phyloP scores from a whole-genome alignment of 805 yeast species.

The Sugiyamaella smithiae region DNA sequence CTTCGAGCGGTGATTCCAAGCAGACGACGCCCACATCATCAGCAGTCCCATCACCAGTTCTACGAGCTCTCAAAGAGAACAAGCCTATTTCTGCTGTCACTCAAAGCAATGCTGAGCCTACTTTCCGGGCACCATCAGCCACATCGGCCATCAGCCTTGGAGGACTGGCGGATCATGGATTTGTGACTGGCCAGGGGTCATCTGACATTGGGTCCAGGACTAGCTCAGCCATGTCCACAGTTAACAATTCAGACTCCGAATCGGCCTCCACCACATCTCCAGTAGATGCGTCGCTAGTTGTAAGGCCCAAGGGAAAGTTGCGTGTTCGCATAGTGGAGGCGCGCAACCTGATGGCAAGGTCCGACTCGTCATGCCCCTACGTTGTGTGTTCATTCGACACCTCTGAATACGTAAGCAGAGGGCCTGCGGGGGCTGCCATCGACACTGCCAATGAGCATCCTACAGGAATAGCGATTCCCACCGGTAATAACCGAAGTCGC shows the following conservation, averaged over 20 bases:
- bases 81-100: constrained; percentile 14
- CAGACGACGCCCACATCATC: constrained; percentile 4
- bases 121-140: constrained; percentile 2
- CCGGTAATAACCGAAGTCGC: constrained; percentile 22
- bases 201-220: neutral
- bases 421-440: constrained; percentile 46
- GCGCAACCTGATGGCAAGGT: constrained; percentile 55
- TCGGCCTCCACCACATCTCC: neutral
- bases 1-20: constrained; percentile 4
- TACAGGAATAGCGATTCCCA: constrained; percentile 39
- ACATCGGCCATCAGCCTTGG: constrained; percentile 1
- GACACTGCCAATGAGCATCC: constrained; percentile 24
- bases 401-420: constrained; percentile 68
- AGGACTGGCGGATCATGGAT: neutral
- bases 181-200: neutral
- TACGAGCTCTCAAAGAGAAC: constrained; percentile 4
- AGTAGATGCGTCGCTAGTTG: neutral
- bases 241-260: neutral
- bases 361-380: constrained; percentile 63
- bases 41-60: constrained; percentile 8
- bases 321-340: constrained; percentile 82
- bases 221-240: constrained; percentile 2
- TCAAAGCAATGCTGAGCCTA: constrained; percentile 13
- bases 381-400: constrained; percentile 33
- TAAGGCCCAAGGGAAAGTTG: constrained; percentile 56